phyloP scores from a whole-genome alignment of 2,329 filamentous ascomycete genomes.

The Talaromyces amestolkiae region DNA sequence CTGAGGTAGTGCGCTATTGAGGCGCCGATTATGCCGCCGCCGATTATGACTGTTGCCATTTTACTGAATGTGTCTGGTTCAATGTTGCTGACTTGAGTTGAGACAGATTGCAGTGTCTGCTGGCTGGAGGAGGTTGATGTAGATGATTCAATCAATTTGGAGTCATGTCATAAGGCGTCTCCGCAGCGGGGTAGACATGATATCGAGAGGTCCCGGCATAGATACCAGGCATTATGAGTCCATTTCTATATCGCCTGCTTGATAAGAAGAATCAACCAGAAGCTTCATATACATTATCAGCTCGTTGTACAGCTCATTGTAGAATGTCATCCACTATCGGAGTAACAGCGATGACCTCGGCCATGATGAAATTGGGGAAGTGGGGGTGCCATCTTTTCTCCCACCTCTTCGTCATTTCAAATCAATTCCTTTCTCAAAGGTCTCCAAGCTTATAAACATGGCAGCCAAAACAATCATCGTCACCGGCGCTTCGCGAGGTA shows the following conservation, averaged over 20 bases:
- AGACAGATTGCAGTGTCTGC: background rate
- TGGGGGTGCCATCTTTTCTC: background rate
- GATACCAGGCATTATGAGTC: background rate
- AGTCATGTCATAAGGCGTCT: slow-evolving; percentile 14
- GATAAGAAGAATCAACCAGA: background rate
- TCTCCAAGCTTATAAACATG: slow-evolving; percentile 28
- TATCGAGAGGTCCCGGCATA: background rate
- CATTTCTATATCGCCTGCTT: background rate
- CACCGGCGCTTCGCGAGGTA: slow-evolving; percentile 64
- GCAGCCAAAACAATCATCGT: slow-evolving; percentile 64
- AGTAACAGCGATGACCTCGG: background rate
- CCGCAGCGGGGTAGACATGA: slow-evolving; percentile 14
- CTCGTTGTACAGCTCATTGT: background rate
- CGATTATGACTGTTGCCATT: slow-evolving; percentile 62
- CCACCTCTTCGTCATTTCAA: background rate
- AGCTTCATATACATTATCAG: background rate
- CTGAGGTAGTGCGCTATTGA: slow-evolving; percentile 72
- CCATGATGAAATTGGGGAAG: background rate
- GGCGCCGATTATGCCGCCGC: slow-evolving; percentile 67
- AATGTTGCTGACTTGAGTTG: background rate
- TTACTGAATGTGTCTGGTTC: slow-evolving; percentile 24
- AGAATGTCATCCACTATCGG: background rate
- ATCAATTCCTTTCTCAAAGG: slow-evolving; percentile 31
- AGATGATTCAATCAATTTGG: background rate
- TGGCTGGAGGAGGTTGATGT: background rate